These are phyloP conservation scores for Picea glauca DNA, from an alignment of 75 land plant genomes.

Conservation along the genomic window DNA sequence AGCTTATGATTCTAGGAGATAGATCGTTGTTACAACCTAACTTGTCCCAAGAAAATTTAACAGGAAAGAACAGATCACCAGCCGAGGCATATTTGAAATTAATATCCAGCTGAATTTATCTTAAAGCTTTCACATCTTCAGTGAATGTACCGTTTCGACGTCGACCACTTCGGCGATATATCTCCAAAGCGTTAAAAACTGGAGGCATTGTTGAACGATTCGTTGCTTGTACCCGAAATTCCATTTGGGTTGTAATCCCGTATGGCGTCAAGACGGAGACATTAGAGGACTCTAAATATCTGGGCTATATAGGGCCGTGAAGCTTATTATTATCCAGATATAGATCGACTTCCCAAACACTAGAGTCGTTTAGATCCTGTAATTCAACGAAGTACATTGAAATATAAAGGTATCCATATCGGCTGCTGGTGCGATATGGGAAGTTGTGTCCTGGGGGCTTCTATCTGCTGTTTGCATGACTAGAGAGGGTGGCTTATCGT, in stretches of 20 bases:
- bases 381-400: slow-evolving; percentile 2
- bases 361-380: background rate
- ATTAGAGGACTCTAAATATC: background rate
- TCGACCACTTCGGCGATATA: background rate
- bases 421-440: background rate
- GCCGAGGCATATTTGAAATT: too few species aligned
- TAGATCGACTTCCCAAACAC: background rate
- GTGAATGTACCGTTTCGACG: background rate
- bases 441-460: background rate
- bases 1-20: background rate
- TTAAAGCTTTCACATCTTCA: background rate
- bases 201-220: background rate
- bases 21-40: background rate
- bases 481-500: slow-evolving; percentile 10
- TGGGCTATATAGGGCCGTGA: background rate
- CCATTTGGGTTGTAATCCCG: background rate
- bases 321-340: background rate
- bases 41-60: background rate
- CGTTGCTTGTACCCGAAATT: background rate
- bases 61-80: background rate
- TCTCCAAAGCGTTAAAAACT: background rate
- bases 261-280: background rate
- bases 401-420: background rate
- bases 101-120: too few species aligned
- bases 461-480: slow-evolving; percentile 3